Evolutionary conservation across 164 flowering plant genomes (phyloP).

Genomic region (Chimonanthus salicifolius): DNA sequence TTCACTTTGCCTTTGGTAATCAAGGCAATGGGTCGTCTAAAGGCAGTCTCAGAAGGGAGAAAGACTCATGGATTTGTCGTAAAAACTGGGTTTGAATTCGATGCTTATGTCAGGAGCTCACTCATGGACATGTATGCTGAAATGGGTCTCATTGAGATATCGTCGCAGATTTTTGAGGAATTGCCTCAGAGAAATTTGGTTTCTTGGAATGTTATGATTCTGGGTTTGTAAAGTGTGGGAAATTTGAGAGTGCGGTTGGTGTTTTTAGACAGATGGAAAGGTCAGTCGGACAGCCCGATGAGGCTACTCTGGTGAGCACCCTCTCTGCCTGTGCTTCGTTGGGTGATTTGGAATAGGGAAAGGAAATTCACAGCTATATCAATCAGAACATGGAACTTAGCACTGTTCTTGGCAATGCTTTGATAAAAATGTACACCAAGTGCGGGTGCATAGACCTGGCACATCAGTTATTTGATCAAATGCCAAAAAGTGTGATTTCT

Average conservation of each 20-base stretch:
- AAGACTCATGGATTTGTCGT: slow-evolving; percentile 53
- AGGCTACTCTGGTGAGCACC: slow-evolving; percentile 65
- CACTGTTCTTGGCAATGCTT: slow-evolving; percentile 49
- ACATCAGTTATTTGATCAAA: slow-evolving; percentile 39
- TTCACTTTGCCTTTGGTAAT: slow-evolving; percentile 76
- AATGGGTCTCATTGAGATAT: slow-evolving; percentile 28
- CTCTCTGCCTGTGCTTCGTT: slow-evolving; percentile 62
- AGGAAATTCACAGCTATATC: slow-evolving; percentile 47
- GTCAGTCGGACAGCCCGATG: slow-evolving; percentile 41
- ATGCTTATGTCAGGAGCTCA: slow-evolving; percentile 58
- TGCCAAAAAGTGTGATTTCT: slow-evolving; percentile 61
- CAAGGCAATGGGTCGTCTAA: slow-evolving; percentile 59
- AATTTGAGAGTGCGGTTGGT: slow-evolving; percentile 44
- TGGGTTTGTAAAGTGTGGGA: slow-evolving; percentile 17
- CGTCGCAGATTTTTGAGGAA: slow-evolving; percentile 50
- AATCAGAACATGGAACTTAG: slow-evolving; percentile 34
- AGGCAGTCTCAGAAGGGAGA: slow-evolving; percentile 33
- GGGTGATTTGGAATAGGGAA: slow-evolving; percentile 57
- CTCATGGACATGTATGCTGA: slow-evolving; percentile 66
- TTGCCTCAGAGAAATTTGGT: slow-evolving; percentile 56
- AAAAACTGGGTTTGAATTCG: slow-evolving; percentile 53
- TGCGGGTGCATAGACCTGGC: slow-evolving; percentile 50
- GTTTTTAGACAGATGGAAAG: slow-evolving; percentile 38
- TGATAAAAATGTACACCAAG: slow-evolving; percentile 66
- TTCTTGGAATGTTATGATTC: slow-evolving; percentile 54